Base-by-base conservation (phyloP, 192 early-diverging fungal species). In the Entomortierella chlamydospora region DNA sequence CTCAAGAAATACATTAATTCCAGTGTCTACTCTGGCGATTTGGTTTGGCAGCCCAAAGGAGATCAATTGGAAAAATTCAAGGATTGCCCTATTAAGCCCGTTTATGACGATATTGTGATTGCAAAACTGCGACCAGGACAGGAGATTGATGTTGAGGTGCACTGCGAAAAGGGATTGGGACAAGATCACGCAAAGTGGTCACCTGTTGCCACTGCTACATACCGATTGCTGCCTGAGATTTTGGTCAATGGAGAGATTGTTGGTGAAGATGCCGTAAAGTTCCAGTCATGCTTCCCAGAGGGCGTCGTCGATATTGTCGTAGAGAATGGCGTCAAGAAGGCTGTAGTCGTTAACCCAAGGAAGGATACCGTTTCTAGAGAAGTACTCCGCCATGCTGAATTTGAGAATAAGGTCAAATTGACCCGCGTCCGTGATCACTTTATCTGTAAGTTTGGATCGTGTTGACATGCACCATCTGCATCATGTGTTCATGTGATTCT, bases 161-260 rank as follows among this genome's bases (percentile, higher is more conserved):
- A 98, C 77, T 94, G 93, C 74, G 87, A 89, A 39, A 98, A 98
- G 85, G 97, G 98, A 17, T 86, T 95, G 53, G 98, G 97, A 34
- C 91, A 94, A 81, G 96, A 98, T 68, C 98, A 99, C 61, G 96
- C 97, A 64, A 99, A 99, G 68, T 99, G 92, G 87, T 98, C 96
- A 5, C 98, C 98, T 12, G 97, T 98, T 74, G 95, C 94, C 4
- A 97, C 96, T 3, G 98, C 97, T 4, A 94, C 95, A 28, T 99
- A 99, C 81, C 90, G 98, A 26, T 82, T 99, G 56, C 84, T 99
- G 37, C 98, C 98, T 5, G 92, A 96, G 41, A 99, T 99, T 59
- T 84, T 89, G 61, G 89, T 99, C 58, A 83, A 93, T 50, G 78
- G 92, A 50, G 93, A 93, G 42, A 98, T 99, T 68, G 88, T 85